phyloP scores from a whole-genome alignment of 495 filamentous ascomycete genomes.

The Talaromyces trachyspermus region DNA sequence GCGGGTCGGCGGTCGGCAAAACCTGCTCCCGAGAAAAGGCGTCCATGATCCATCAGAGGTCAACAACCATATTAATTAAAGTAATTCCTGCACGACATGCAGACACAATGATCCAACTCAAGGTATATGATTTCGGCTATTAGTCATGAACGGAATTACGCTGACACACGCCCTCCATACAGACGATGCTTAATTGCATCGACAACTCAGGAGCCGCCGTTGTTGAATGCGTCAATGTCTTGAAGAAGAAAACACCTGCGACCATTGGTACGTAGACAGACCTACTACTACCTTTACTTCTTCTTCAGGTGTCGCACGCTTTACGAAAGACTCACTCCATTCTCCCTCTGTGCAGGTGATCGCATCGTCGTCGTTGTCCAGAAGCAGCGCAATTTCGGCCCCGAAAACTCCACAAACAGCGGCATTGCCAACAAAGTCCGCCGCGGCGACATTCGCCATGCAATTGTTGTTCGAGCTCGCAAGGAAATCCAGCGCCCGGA shows the following conservation, averaged over 20 bases:
- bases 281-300: background rate
- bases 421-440: conserved; percentile 84
- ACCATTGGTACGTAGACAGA: conserved; percentile 65
- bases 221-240: conserved; percentile 89
- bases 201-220: conserved; percentile 98
- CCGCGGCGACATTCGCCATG: conserved; percentile 93
- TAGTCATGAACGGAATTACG: background rate
- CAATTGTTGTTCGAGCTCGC: conserved; percentile 83
- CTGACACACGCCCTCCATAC: conserved; percentile 11
- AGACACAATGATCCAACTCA: conserved; percentile 92
- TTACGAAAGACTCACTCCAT: no score
- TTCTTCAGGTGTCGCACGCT: background rate
- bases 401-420: conserved; percentile 48
- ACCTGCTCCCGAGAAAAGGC: conserved; percentile 9
- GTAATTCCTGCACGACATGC: conserved; percentile 20
- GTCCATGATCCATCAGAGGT: background rate
- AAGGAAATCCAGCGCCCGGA: conserved; percentile 82
- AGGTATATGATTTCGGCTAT: conserved; percentile 46
- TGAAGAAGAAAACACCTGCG: conserved; percentile 84
- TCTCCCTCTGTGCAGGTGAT: conserved; percentile 55
- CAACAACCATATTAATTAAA: no score
- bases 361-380: conserved; percentile 96
- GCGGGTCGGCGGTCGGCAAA: conserved; percentile 23
- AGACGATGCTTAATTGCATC: conserved; percentile 99
- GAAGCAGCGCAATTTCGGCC: conserved; percentile 75